A percentile compares a stretch with the other conserved stretches of the same genome.
phyloP scores from a whole-genome alignment of 139 green algal species.

The Tetradesmus obliquus region DNA sequence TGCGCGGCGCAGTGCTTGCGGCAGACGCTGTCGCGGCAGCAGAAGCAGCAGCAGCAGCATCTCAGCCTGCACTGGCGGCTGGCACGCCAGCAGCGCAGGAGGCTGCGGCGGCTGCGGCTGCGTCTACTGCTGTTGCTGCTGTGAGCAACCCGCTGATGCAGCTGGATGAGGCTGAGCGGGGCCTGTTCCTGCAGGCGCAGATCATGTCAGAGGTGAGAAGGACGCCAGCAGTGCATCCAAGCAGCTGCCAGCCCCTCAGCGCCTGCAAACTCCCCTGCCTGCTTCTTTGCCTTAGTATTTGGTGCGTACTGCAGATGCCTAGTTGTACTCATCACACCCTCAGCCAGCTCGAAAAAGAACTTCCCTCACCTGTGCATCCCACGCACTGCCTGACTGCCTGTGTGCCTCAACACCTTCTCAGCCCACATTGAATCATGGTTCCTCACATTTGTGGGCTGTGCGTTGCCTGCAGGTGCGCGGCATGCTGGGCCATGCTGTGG shows the following conservation, averaged over 20 bases:
- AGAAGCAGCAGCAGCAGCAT: neutral
- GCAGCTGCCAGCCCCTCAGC: neutral
- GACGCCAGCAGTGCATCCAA: neutral
- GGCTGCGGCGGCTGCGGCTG: slow-evolving; percentile 32
- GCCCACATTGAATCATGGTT: too few relatives aligned
- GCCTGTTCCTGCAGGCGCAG: slow-evolving; percentile 73
- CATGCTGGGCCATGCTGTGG: slow-evolving; percentile 61
- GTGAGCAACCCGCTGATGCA: slow-evolving; percentile 67
- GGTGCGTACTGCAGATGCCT: too few relatives aligned
- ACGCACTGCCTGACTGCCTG: too few relatives aligned
- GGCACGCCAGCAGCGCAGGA: neutral
- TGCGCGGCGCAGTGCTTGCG: slow-evolving; percentile 14
- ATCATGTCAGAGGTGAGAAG: slow-evolving; percentile 79
- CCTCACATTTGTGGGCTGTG: too few relatives aligned
- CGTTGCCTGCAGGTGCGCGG: slow-evolving; percentile 42
- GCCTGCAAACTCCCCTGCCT: neutral
- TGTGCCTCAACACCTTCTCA: too few relatives aligned
- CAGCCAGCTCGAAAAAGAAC: too few relatives aligned
- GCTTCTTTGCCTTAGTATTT: neutral
- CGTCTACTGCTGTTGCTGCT: slow-evolving; percentile 22
- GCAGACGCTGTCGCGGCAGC: slow-evolving; percentile 26
- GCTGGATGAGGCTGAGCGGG: slow-evolving; percentile 70
- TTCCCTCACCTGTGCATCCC: neutral
- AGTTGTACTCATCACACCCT: too few relatives aligned
- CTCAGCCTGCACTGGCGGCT: neutral